phyloP scores from a whole-genome alignment of 2,329 filamentous ascomycete genomes.

The Sphaerulina vaccinii region DNA sequence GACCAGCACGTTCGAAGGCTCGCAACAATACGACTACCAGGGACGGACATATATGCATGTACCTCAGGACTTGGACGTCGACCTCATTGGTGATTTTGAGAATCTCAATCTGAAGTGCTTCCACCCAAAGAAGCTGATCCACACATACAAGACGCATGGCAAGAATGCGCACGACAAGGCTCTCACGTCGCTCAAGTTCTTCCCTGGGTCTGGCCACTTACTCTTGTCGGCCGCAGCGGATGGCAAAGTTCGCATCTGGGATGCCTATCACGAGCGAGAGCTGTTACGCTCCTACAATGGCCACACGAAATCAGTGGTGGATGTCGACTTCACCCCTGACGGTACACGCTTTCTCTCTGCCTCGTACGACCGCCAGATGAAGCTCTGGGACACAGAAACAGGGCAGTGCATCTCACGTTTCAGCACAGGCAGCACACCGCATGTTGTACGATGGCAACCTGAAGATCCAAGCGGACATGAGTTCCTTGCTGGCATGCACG shows the following conservation, averaged over 20 bases:
- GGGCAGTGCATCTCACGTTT: constrained; percentile 85
- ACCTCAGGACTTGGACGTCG: constrained; percentile 83
- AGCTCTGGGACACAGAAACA: constrained; percentile 96
- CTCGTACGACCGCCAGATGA: constrained; percentile 93
- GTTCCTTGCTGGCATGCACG: constrained; percentile 94
- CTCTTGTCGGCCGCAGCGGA: constrained; percentile 88
- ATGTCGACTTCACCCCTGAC: constrained; percentile 79
- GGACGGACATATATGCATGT: constrained; percentile 97
- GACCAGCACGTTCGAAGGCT: constrained; percentile 83
- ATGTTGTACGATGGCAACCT: constrained; percentile 92
- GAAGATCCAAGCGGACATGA: constrained; percentile 73
- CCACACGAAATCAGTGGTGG: constrained; percentile 85
- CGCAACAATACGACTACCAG: constrained; percentile 83
- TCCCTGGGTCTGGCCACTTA: constrained; percentile 83
- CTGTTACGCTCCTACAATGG: constrained; percentile 88
- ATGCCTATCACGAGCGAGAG: constrained; percentile 86
- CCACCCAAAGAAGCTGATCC: constrained; percentile 89
- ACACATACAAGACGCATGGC: constrained; percentile 75
- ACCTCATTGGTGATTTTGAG: constrained; percentile 73
- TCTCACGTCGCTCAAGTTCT: constrained; percentile 85
- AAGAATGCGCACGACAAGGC: constrained; percentile 62
- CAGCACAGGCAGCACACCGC: constrained; percentile 90
- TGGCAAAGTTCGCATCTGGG: constrained; percentile 88
- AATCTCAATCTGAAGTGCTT: constrained; percentile 60
- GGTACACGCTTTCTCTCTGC: constrained; percentile 86